Evolutionary conservation across 164 flowering plant species (phyloP).

Genomic region (Chimonanthus salicifolius): DNA sequence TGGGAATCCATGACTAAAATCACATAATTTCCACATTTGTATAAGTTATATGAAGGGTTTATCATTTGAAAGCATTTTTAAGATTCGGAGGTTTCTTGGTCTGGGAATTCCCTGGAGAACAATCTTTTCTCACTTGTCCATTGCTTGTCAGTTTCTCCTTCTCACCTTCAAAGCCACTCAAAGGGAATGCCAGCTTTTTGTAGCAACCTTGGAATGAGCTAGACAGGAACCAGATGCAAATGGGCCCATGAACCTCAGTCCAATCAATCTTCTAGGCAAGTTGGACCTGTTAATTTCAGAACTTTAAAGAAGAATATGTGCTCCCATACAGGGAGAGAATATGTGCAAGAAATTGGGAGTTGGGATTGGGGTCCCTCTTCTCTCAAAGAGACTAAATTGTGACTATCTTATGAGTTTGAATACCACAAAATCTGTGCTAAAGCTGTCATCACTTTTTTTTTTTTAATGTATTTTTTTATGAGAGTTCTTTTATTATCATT

Average conservation of each 20-base stretch:
- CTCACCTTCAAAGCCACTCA: slow-evolving; percentile 4
- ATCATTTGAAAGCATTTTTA: not conserved
- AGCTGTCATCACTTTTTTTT: not conserved
- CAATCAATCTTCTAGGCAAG: not conserved
- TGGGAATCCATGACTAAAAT: not conserved
- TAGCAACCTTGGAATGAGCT: not conserved
- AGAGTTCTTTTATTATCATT: not conserved
- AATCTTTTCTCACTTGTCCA: not conserved
- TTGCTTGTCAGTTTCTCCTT: not conserved
- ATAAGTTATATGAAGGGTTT: not conserved
- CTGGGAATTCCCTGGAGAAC: not conserved
- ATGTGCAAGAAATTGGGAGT: not conserved
- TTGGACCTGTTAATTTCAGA: not conserved
- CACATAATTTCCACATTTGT: not conserved
- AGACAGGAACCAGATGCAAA: slow-evolving; percentile 9
- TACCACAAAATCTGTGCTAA: not conserved
- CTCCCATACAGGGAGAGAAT: not conserved
- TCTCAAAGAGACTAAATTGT: not conserved
- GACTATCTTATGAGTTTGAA: not conserved
- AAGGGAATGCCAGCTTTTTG: slow-evolving; percentile 7
- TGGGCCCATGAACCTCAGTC: slow-evolving; percentile 1
- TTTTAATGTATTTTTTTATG: not conserved
- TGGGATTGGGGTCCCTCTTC: not conserved
- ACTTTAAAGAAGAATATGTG: slow-evolving; percentile 2
- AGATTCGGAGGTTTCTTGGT: not conserved